Percentiles rank a stretch among this genome's conserved stretches.
phyloP scores from a whole-genome alignment of 2,329 filamentous ascomycete genomes.

The Monosporascus sp. region DNA sequence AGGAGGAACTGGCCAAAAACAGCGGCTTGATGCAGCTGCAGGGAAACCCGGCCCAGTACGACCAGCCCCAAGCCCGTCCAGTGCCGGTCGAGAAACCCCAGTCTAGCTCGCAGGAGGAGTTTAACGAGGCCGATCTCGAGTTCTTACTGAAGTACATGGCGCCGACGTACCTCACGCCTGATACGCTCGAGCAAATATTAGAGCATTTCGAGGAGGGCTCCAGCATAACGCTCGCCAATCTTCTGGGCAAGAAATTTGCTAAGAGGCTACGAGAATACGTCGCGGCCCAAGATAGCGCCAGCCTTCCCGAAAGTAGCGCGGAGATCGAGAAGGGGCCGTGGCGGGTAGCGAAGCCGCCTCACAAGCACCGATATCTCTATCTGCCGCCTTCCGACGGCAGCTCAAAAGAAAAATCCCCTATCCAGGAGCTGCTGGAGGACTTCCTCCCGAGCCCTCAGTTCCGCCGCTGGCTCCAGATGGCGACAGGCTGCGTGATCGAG shows the following conservation, averaged over 20 bases:
- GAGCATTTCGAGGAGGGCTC: conserved; percentile 78
- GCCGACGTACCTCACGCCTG: conserved; percentile 85
- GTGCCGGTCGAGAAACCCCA: conserved; percentile 37
- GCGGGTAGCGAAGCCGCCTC: conserved; percentile 78
- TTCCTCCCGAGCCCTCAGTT: conserved; percentile 83
- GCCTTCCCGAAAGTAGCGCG: conserved; percentile 39
- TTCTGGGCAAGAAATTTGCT: conserved; percentile 75
- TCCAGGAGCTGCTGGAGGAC: conserved; percentile 74
- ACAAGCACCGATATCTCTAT: conserved; percentile 93
- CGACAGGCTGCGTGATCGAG: conserved; percentile 69
- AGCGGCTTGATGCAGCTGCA: conserved; percentile 91
- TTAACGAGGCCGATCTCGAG: conserved; percentile 76
- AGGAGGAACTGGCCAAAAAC: conserved; percentile 81
- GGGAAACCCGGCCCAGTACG: conserved; percentile 84
- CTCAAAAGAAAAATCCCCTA: conserved; percentile 43
- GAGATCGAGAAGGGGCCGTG: conserved; percentile 59
- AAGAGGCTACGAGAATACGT: conserved; percentile 66
- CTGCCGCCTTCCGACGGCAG: conserved; percentile 48
- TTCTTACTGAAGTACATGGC: conserved; percentile 88
- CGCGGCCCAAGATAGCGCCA: conserved; percentile 53
- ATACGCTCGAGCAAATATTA: conserved; percentile 77
- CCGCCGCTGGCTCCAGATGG: conserved; percentile 80
- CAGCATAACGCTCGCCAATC: conserved; percentile 73
- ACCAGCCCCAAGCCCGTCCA: conserved; percentile 64
- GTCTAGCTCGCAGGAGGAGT: conserved; percentile 43